Base-by-base conservation (phyloP, 306 rosid genomes). In the Cucurbita maxima region DNA sequence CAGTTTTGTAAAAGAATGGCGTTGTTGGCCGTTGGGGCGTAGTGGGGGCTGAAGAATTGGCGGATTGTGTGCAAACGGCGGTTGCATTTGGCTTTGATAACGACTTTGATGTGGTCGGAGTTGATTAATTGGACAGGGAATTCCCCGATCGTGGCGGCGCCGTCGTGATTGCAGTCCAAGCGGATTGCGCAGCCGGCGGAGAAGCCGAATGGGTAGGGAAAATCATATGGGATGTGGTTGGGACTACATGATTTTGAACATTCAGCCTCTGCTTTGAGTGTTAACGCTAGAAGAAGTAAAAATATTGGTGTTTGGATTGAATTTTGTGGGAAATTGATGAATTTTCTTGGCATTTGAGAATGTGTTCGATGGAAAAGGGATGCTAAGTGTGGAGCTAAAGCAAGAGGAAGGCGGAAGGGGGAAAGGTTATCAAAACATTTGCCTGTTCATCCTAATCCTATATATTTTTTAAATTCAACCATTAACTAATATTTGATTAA, bases 181-280 rank as follows among this genome's bases (percentile, higher is more conserved):
- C 72, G 90, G 83, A 94, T 86, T 74, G 22, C 15, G 73, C 97
- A 94, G 64, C 79, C 92, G 81, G 82, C 70, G 51, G 97, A 91
- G 87, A 89, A 91, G 7, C 99, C 99, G 19, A 94, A 85, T 0
- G 97, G 97, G 79, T 83, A 84, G 66, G 81, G 43, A 81, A 38
- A 34, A 36, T 80, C 25, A 40, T 6, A 45, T 45, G 5, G 10
- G 8, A 3, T 20, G 1, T 55, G 15, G 25, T 44, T 1, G 67
- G 84, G 18, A 55, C 78, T 81, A 75, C 99, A 94, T 79, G 92
- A 53, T 47, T 76, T 85, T 10, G 61, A 45, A 77, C 97, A 94
- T 7, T 44, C 9, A 52, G 66, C 78, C 47, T 78, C 84, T 64
- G 83, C 71, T 45, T 66, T 79, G 74, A 68, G 75, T 73, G 59